phyloP scores from a whole-genome alignment of 169 alveolate genomes.

The Cryptosporidium sp. region DNA sequence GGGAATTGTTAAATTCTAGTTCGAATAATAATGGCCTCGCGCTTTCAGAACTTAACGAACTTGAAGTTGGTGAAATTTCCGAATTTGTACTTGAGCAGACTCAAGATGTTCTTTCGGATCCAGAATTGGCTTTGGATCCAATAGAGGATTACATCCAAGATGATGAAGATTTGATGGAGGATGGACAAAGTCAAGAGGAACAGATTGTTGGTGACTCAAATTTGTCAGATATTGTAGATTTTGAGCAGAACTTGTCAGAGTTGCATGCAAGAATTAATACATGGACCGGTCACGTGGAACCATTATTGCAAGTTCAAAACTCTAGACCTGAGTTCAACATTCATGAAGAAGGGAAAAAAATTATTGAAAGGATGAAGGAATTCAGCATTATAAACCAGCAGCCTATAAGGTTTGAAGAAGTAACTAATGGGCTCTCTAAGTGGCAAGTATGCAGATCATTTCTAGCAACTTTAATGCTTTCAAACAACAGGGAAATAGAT shows the following conservation, averaged over 20 bases:
- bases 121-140: neutral
- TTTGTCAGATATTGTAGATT: neutral
- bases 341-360: conserved; percentile 38
- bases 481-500: conserved; percentile 55
- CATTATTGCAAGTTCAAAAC: conserved; percentile 32
- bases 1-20: neutral
- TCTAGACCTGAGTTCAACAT: conserved; percentile 56
- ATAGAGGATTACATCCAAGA: neutral
- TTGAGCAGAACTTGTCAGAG: conserved; percentile 25
- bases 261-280: conserved; percentile 44
- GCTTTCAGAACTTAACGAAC: neutral
- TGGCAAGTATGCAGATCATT: conserved; percentile 73
- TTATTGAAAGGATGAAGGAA: conserved; percentile 19
- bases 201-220: neutral
- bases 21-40: neutral
- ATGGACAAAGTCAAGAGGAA: neutral
- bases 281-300: conserved; percentile 64
- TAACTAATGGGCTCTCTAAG: conserved; percentile 20
- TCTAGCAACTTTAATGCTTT: conserved; percentile 63
- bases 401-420: conserved; percentile 1
- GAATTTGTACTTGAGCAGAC: neutral
- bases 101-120: conserved; percentile 9
- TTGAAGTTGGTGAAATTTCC: neutral
- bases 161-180: neutral
- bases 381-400: neutral